A percentile compares a stretch with the other conserved stretches of the same genome.
Evolutionary conservation across 2,329 filamentous ascomycete species (phyloP).

Genomic region (Geosmithia morbida): DNA sequence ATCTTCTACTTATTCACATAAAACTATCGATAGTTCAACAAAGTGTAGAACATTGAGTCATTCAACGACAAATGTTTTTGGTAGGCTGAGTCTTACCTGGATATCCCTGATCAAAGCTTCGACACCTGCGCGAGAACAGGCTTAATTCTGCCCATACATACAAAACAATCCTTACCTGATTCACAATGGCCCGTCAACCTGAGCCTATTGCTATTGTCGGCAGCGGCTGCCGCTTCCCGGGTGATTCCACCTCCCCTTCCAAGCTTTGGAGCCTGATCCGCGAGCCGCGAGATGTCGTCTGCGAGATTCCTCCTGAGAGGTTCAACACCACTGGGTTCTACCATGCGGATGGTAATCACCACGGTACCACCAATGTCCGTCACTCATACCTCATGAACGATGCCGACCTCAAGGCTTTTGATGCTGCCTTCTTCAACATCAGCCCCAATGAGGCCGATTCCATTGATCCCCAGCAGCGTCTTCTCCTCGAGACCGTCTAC

Average conservation of each 20-base stretch:
- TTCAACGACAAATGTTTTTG: no score
- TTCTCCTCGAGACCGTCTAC: conserved; percentile 22
- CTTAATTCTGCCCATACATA: neutral
- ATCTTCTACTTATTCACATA: no score
- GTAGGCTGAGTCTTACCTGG: no score
- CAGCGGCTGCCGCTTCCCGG: conserved; percentile 21
- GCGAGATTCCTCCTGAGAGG: conserved; percentile 9
- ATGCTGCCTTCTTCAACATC: conserved; percentile 24
- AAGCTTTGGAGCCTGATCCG: conserved; percentile 19
- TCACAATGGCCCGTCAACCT: neutral
- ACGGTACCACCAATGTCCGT: conserved; percentile 7
- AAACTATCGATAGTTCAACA: no score
- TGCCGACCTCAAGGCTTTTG: conserved; percentile 16
- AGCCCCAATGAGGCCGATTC: conserved; percentile 19
- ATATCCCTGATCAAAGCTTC: no score
- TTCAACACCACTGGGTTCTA: conserved; percentile 11
- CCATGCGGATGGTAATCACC: conserved; percentile 16
- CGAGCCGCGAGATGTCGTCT: conserved; percentile 17
- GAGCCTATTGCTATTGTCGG: conserved; percentile 26
- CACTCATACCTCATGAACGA: conserved; percentile 19
- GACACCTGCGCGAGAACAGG: neutral
- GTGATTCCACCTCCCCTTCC: conserved; percentile 14
- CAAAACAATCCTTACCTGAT: neutral
- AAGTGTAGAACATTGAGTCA: no score
- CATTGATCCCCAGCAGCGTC: conserved; percentile 27